Base-by-base conservation (phyloP, 768 basidiomycete genomes). In the Termitomyces eurrhizus region DNA sequence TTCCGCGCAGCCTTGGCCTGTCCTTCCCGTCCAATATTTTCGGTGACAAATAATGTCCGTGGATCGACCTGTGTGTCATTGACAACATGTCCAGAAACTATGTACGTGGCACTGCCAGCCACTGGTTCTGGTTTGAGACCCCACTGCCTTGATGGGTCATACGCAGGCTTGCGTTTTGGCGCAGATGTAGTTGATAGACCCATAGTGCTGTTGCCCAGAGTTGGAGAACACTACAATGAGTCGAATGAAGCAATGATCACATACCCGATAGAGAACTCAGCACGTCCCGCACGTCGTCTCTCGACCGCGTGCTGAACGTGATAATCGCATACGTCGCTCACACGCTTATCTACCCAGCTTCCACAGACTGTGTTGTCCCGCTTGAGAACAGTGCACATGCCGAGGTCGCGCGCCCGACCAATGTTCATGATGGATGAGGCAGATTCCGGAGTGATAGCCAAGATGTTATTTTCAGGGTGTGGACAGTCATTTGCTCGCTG, bases 281-380 rank as follows among this genome's bases (percentile, higher is more conserved):
- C 82, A 51, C 96, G 82, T 0, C 83, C 83, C 0, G 90, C 88
- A 9, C 94, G 80, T 16, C 82, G 79, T 24, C 85, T 77, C 72
- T 92, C 81, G 4, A 98, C 85, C 0, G 95, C 92, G 26, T 81
- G 80, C 62, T 93, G 88, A 44, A 98, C 72, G 74, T 99, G 97
- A 73, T 84, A 99, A 46, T 98, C 95, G 72, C 97, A 99, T 3
- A 91, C 87, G 21, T 91, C 88, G 70, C 85, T 82, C 67, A 90
- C 81, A 33, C 94, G 87, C 64, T 88, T 93, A 74, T 99, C 96
- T 53, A 87, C 92, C 96, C 96, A 98, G 57, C 86, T 82, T 9
- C 86, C 86, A 66, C 97, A 98, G 2, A 79, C 67, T 54, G 88
- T 88, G 1, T 94, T 93, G 60, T 96, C 93, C 56, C 83, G 82